Percentiles rank a stretch among this genome's conserved stretches.
Conservation (phyloP, 306 rosid species). For the Purshia tridentata region DNA sequence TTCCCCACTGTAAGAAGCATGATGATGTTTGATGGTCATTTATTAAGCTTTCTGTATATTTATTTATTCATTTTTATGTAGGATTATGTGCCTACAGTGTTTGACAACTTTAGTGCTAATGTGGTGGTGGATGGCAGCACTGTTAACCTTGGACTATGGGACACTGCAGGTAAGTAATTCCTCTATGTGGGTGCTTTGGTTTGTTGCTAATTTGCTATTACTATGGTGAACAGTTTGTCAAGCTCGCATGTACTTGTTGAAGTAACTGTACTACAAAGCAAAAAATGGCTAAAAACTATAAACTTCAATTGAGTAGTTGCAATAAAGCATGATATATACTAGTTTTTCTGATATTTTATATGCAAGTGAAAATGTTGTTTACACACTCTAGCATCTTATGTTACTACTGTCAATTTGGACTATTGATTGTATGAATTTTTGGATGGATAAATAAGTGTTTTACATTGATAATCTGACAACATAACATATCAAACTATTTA, state of each 20-base stretch:
- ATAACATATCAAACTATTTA: background rate
- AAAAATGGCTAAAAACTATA: background rate
- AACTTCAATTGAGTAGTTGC: background rate
- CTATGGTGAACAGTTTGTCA: constrained; percentile 1
- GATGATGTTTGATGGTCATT: background rate
- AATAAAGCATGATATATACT: background rate
- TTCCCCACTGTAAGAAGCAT: constrained; percentile 66
- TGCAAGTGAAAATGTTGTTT: background rate
- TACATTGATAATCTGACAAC: background rate
- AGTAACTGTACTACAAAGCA: background rate
- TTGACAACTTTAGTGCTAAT: constrained; percentile 95
- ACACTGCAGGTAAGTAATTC: constrained; percentile 77
- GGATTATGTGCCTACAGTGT: constrained; percentile 95
- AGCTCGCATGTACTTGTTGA: background rate
- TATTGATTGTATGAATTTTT: background rate
- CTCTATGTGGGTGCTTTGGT: background rate
- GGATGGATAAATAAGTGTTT: too few relatives aligned
- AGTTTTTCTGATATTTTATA: background rate
- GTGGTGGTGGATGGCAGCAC: constrained; percentile 96
- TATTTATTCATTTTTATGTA: constrained; percentile 5
- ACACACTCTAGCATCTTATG: background rate
- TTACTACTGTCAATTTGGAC: background rate
- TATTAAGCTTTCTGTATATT: background rate
- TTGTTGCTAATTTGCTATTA: background rate
- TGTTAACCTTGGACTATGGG: constrained; percentile 89